Evolutionary conservation across 2,329 filamentous ascomycete genomes (phyloP), one percentile per base, ranked within the genome.

Genomic region (Pseudogymnoascus verrucosus): DNA sequence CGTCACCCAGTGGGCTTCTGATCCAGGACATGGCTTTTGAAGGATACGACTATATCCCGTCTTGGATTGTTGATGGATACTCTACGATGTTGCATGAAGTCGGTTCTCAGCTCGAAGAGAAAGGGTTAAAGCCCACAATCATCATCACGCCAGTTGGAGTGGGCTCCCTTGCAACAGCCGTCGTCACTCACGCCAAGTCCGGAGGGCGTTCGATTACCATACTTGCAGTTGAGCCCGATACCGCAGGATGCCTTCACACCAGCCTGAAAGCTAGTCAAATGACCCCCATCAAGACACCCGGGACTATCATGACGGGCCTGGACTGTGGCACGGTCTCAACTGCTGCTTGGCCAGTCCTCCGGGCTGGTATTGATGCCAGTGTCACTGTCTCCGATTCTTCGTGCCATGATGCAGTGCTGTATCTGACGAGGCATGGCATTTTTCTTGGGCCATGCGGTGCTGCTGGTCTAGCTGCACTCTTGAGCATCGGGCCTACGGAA

Each of bases 41-140:
- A 0, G 87, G 84, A 1, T 77, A 84, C 34, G 26, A 34, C 2
- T 26, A 54, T 54, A 81, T 91, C 4, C 88, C 89, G 0, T 73
- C 68, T 83, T 91, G 87, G 84, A 88, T 92, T n/a, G 86, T 90
- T 0, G 84, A 92, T 66, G 90, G 90, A 0, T 93, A 93, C 68
- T 79, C 79, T 2, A 91, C 88, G 0, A 87, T 92, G 81, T 76
- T 92, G 66, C 72, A 74, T 1, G 90, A 93, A 70, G 77, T 84
- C 0, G 87, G 90, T 60, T 16, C 80, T 79, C 37, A 87, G 84
- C 0, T 69, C 91, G 36, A 78, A 76, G 39, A 81, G 79, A 26
- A 69, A 86, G 2, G 74, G 69, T 66, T 70, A 4, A 66, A 74
- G 4, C 76, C 80, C 4, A 82, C 77, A 0, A 75, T 84, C 11